Evolutionary conservation across 176 grass and related monocot genomes (phyloP).

Genomic region (Lolium perenne): DNA sequence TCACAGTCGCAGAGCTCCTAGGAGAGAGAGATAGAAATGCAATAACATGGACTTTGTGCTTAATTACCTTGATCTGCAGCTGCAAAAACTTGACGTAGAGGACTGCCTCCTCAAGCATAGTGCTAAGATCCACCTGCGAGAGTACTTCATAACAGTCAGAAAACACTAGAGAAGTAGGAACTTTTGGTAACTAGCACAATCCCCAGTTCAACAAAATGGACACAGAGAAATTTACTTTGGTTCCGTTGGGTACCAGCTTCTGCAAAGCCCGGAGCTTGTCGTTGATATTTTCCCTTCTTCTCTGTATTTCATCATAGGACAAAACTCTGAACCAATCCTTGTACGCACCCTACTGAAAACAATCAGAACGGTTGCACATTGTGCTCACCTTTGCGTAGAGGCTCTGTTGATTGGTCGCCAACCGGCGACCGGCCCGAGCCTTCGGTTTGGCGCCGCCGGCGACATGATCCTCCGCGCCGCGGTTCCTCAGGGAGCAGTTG

Average conservation of each 20-base stretch:
- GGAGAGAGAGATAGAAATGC: background rate
- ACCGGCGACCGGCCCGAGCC: constrained; percentile 51
- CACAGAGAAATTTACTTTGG: constrained; percentile 51
- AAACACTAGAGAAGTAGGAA: background rate
- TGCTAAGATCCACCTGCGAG: constrained; percentile 82
- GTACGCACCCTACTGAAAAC: background rate
- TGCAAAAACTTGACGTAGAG: constrained; percentile 86
- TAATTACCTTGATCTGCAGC: constrained; percentile 77
- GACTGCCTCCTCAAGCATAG: constrained; percentile 84
- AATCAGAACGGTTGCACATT: background rate
- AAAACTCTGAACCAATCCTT: constrained; percentile 34
- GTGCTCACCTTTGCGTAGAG: constrained; percentile 72
- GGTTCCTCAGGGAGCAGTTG: constrained; percentile 46
- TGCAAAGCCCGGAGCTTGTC: constrained; percentile 69
- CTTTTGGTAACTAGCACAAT: background rate
- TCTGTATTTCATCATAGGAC: constrained; percentile 51
- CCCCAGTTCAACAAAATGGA: background rate
- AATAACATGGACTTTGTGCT: background rate
- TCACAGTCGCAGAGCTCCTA: background rate
- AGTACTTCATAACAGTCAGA: constrained; percentile 12
- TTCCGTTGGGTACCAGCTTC: constrained; percentile 76
- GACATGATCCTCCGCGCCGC: constrained; percentile 3
- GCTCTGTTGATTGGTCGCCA: constrained; percentile 65
- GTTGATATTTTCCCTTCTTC: constrained; percentile 82
- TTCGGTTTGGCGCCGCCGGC: constrained; percentile 41